Conservation (phyloP, 2,329 filamentous ascomycete genomes). For the Leptoxyphium fumago region DNA sequence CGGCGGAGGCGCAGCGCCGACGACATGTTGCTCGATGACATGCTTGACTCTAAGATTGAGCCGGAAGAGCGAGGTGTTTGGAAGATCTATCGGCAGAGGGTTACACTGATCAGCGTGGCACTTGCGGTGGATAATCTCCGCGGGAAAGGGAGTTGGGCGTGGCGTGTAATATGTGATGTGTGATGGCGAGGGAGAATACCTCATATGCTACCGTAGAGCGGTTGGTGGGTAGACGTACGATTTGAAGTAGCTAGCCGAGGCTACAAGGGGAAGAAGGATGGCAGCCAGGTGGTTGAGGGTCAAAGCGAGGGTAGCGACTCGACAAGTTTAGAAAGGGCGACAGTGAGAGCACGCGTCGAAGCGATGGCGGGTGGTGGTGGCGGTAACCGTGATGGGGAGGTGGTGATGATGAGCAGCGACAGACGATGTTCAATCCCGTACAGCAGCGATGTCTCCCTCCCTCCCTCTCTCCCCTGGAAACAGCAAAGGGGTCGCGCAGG, state of each 20-base stretch:
- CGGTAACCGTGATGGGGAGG: neutral
- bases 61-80: neutral
- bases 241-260: neutral
- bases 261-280: neutral
- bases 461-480: no score
- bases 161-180: no score
- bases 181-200: no score
- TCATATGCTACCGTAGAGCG: no score
- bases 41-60: slow-evolving; percentile 4
- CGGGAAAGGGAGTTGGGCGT: neutral
- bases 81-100: neutral
- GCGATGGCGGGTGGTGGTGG: neutral
- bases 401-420: no score
- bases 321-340: neutral
- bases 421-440: no score
- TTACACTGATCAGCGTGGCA: neutral
- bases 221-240: no score
- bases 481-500: no score
- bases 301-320: neutral
- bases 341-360: neutral
- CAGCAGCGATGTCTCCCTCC: no score
- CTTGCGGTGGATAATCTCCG: neutral
- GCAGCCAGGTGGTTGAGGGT: neutral
- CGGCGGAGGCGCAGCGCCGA: slow-evolving; percentile 74
- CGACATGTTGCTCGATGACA: slow-evolving; percentile 18